phyloP scores from a whole-genome alignment of 805 yeast species.

The Yamadazyma phyllophila region DNA sequence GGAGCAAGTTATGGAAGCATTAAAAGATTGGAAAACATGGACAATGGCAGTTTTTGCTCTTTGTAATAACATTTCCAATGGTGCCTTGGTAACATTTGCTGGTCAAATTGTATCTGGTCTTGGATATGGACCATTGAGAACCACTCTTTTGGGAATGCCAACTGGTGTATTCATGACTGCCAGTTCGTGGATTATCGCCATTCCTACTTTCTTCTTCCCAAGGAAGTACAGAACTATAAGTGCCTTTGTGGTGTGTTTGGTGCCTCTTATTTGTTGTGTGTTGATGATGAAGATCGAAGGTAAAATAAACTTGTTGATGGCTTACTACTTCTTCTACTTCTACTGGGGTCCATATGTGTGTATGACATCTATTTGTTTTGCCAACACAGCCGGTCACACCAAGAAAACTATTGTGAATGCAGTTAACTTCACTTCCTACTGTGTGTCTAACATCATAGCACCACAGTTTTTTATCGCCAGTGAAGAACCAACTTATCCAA shows the following conservation, averaged over 20 bases:
- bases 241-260: conserved; percentile 22
- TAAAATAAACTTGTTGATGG: conserved; percentile 45
- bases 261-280: conserved; percentile 33
- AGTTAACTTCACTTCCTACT: conserved; percentile 44
- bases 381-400: conserved; percentile 57
- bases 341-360: conserved; percentile 50
- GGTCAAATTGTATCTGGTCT: conserved; percentile 50
- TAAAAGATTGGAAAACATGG: conserved; percentile 37
- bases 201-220: conserved; percentile 25
- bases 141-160: conserved; percentile 54
- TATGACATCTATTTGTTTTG: conserved; percentile 35
- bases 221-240: conserved; percentile 20
- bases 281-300: conserved; percentile 38
- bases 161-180: conserved; percentile 49
- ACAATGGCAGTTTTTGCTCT: conserved; percentile 26
- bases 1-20: conserved; percentile 36
- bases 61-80: conserved; percentile 33
- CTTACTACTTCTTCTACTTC: conserved; percentile 51
- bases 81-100: conserved; percentile 36
- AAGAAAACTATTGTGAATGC: conserved; percentile 51
- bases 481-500: conserved; percentile 49
- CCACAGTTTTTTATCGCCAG: conserved; percentile 48
- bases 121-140: conserved; percentile 43
- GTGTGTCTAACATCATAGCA: conserved; percentile 54
- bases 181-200: conserved; percentile 22